Evolutionary conservation across 805 yeast species (phyloP).

Genomic region (Wickerhamiella azyma): DNA sequence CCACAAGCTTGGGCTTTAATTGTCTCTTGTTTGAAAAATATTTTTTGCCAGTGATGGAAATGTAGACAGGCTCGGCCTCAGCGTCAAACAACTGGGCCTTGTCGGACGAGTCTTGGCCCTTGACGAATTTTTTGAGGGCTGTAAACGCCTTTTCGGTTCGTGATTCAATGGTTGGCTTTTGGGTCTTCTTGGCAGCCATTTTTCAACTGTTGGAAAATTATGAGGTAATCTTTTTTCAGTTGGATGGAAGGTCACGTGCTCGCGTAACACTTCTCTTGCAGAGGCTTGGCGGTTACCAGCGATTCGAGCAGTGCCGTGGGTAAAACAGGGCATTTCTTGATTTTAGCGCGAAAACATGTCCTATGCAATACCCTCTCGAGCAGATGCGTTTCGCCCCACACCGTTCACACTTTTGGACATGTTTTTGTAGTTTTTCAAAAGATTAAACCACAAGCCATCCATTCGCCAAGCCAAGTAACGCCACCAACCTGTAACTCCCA

Average conservation of each 20-base stretch:
- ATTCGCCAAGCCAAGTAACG: too few relatives aligned
- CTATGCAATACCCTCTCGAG: too few relatives aligned
- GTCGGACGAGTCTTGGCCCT: slow-evolving; percentile 25
- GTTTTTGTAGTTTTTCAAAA: too few relatives aligned
- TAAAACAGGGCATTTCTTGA: too few relatives aligned
- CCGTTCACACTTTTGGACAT: too few relatives aligned
- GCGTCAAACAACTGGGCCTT: slow-evolving; percentile 41
- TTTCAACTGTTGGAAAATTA: background rate
- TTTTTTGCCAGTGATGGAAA: slow-evolving; percentile 53
- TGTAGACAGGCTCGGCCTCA: slow-evolving; percentile 39
- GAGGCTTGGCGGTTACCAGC: background rate
- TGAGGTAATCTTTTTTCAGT: background rate
- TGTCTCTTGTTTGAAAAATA: slow-evolving; percentile 44
- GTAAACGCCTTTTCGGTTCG: slow-evolving; percentile 14
- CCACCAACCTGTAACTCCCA: too few relatives aligned
- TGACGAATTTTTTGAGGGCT: slow-evolving; percentile 51
- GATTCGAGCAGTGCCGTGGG: too few relatives aligned
- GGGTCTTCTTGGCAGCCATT: background rate
- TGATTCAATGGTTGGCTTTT: slow-evolving; percentile 3
- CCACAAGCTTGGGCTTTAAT: slow-evolving; percentile 32
- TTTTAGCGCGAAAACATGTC: too few relatives aligned
- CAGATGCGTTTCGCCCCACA: too few relatives aligned
- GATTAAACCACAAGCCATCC: too few relatives aligned
- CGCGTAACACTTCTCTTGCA: background rate
- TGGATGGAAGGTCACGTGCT: background rate